Evolutionary conservation across 2,329 filamentous ascomycete species (phyloP).

Genomic region (Fusarium sp.): DNA sequence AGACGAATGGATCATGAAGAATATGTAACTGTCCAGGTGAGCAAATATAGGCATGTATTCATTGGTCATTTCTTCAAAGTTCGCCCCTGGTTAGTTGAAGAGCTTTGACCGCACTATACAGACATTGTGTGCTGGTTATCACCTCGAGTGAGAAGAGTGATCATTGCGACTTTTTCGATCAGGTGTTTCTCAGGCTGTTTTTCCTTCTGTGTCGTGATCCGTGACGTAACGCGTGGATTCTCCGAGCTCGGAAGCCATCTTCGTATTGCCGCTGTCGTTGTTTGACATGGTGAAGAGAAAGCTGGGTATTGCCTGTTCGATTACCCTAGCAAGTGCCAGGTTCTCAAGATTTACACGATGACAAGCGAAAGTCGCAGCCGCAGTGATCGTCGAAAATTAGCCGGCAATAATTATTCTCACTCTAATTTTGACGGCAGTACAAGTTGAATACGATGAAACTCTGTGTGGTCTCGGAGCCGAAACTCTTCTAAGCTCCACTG

Average conservation of each 20-base stretch:
- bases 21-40: neutral
- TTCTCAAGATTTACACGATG: neutral
- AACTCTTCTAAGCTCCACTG: neutral
- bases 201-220: neutral
- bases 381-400: neutral
- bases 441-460: neutral
- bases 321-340: neutral
- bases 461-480: neutral
- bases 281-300: neutral
- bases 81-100: neutral
- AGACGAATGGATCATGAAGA: conserved; percentile 46
- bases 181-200: neutral
- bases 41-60: neutral
- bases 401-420: neutral
- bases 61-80: neutral
- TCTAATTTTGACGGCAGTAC: neutral
- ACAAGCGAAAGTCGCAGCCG: neutral
- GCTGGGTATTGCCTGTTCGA: neutral
- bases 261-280: neutral
- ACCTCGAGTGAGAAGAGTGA: neutral
- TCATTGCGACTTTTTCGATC: neutral
- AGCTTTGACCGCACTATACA: neutral
- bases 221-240: neutral
- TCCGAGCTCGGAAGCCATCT: neutral
- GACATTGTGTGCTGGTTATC: neutral